Evolutionary conservation across 1,139 yeast species (phyloP).

Genomic region (Taiozyma sp.): DNA sequence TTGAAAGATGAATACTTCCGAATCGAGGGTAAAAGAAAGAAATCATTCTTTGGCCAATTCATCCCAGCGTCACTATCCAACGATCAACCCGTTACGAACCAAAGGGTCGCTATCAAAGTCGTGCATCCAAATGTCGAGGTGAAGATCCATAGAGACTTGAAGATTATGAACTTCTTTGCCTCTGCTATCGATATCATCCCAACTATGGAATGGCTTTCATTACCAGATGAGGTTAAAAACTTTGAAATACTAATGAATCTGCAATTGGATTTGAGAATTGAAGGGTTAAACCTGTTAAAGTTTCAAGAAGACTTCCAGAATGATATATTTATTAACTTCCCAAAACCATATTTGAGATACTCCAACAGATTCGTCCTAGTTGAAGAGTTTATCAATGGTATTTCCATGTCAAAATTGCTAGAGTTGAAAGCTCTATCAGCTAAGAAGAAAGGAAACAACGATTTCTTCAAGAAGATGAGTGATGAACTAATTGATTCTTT

Average conservation of each 20-base stretch:
- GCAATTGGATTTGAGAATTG: slow-evolving; percentile 86
- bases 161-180: slow-evolving; percentile 82
- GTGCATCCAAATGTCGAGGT: slow-evolving; percentile 81
- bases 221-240: slow-evolving; percentile 92
- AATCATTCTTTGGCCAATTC: slow-evolving; percentile 2
- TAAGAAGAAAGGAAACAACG: slow-evolving; percentile 27
- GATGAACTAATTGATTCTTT: slow-evolving; percentile 89
- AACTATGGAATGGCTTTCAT: slow-evolving; percentile 95
- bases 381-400: slow-evolving; percentile 79
- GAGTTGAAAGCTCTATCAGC: slow-evolving; percentile 24
- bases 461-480: slow-evolving; percentile 68
- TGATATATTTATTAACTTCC: slow-evolving; percentile 68
- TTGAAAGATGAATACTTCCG: slow-evolving; percentile 30
- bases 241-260: slow-evolving; percentile 80
- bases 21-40: slow-evolving; percentile 8
- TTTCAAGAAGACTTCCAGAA: slow-evolving; percentile 43
- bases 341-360: slow-evolving; percentile 62
- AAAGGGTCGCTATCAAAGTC: slow-evolving; percentile 83
- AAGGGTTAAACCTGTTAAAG: slow-evolving; percentile 69
- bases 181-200: slow-evolving; percentile 63
- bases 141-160: slow-evolving; percentile 72
- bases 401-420: slow-evolving; percentile 71
- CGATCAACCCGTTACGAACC: slow-evolving; percentile 32
- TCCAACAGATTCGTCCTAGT: slow-evolving; percentile 73
- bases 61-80: slow-evolving; percentile 69